Evolutionary conservation across 257 asterid species (phyloP), one percentile per base, ranked within the genome.

Genomic region (Haberlea rhodopensis): DNA sequence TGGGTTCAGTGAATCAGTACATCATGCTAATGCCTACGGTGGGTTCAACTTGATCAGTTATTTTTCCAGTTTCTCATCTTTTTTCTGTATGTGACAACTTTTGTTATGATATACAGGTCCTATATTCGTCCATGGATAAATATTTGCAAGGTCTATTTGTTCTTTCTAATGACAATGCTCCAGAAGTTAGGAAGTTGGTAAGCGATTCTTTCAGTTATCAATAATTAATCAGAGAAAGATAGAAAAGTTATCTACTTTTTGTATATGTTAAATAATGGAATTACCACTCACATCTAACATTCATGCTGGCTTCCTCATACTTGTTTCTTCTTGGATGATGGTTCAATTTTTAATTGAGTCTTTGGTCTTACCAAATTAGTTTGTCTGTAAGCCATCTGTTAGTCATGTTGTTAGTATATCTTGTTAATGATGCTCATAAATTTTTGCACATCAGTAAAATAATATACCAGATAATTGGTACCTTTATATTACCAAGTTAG

Each of bases 1-100:
- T 94, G 85, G 84, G 88, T 77, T 84, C 95, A 34, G 97, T 94
- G 63, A 90, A 94, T 82, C 95, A 90, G 66, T 94, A 72, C 84
- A 80, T 94, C 51, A 90, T 94, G 96, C 78, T 94, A 73, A 94
- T 94, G 99, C 99, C 99, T 55, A 67, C 75, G 25, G 99, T 90
- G 74, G 80, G 94, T 78, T 27, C 45, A 54, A 67, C 27, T 67
- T 19, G 53, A 28, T 51, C 51, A 48, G 58, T 64, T 65, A 22
- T 21, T 43, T 43, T 27, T 56, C 56, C 21, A 56, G 57, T 49
- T 56, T 57, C 32, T 55, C 19, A 37, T 23, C 65, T 62, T 16
- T 43, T 54, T 29, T 46, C 43, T 27, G 31, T 46, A 45, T 28
- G 48, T 62, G 21, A 25, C 65, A 62, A 53, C 46, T 23, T 31